phyloP scores from a whole-genome alignment of 371 early-diverging fungal species.

The Mucor mucedo region DNA sequence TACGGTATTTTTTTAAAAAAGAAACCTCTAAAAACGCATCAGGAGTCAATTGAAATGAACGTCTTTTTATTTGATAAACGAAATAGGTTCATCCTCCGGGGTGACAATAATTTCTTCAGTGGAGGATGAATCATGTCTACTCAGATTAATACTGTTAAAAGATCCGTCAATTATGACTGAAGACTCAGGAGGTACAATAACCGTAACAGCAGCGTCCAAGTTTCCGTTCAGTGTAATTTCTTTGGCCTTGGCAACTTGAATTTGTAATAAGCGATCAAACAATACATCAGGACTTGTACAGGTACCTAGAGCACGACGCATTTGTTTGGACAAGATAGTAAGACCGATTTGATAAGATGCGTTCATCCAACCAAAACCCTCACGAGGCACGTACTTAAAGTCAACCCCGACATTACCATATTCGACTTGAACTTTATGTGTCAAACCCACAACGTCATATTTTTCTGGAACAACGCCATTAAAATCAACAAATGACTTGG shows the following conservation, averaged over 20 bases:
- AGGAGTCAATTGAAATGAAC: no score
- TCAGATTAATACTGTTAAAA: slow-evolving; percentile 4
- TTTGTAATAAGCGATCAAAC: slow-evolving; percentile 43
- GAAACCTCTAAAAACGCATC: no score
- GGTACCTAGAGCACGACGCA: slow-evolving; percentile 83
- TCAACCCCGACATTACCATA: slow-evolving; percentile 95
- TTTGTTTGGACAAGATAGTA: slow-evolving; percentile 68
- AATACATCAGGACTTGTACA: slow-evolving; percentile 79
- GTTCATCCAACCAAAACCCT: slow-evolving; percentile 99
- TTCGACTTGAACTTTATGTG: slow-evolving; percentile 92
- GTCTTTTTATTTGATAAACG: no score
- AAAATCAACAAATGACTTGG: slow-evolving; percentile 93
- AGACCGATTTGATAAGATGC: slow-evolving; percentile 89
- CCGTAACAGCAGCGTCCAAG: slow-evolving; percentile 39
- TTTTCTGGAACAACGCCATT: slow-evolving; percentile 98
- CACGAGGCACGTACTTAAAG: slow-evolving; percentile 92
- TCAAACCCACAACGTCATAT: slow-evolving; percentile 91
- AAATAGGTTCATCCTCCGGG: no score
- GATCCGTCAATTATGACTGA: neutral
- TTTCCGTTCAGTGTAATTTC: slow-evolving; percentile 43
- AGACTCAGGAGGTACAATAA: slow-evolving; percentile 16
- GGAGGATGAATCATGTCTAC: no score
- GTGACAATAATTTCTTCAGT: no score
- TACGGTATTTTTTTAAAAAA: no score
- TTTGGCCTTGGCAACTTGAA: slow-evolving; percentile 31